A percentile compares a stretch with the other conserved stretches of the same genome.
Conservation (phyloP, 1,139 yeast genomes). For the Candida dubliniensis region DNA sequence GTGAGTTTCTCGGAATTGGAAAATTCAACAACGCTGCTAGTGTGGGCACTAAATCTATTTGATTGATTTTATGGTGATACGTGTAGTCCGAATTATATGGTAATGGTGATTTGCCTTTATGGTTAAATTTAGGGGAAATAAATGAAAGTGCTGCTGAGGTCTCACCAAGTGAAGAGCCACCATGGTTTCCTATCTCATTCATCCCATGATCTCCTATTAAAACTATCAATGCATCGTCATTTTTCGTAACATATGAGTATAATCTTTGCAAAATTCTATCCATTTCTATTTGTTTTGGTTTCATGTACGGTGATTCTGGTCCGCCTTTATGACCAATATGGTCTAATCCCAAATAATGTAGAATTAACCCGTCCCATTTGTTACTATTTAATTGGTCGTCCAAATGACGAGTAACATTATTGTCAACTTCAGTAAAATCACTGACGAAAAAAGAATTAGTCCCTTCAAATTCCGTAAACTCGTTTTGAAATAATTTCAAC, state of each 20-base stretch:
- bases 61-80: constrained; percentile 61
- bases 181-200: constrained; percentile 93
- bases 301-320: constrained; percentile 78
- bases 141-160: constrained; percentile 81
- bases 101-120: constrained; percentile 37
- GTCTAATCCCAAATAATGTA: constrained; percentile 91
- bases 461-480: constrained; percentile 71
- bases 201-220: constrained; percentile 95
- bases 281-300: constrained; percentile 80
- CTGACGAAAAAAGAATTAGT: constrained; percentile 93
- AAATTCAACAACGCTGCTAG: constrained; percentile 69
- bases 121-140: constrained; percentile 57
- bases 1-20: constrained; percentile 82
- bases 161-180: constrained; percentile 91
- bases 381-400: constrained; percentile 47
- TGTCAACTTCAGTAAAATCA: constrained; percentile 91
- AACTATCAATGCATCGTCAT: constrained; percentile 61
- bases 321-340: constrained; percentile 99
- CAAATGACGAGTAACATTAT: constrained; percentile 87
- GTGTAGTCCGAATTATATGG: constrained; percentile 40
- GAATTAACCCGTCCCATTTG: constrained; percentile 80
- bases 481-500: constrained; percentile 80
- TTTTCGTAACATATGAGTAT: constrained; percentile 40
- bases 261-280: constrained; percentile 60
- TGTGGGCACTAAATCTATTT: constrained; percentile 88